These are phyloP conservation scores for Entomophthora muscae DNA, from an alignment of 371 early-diverging fungal genomes.

Conservation along the genomic window DNA sequence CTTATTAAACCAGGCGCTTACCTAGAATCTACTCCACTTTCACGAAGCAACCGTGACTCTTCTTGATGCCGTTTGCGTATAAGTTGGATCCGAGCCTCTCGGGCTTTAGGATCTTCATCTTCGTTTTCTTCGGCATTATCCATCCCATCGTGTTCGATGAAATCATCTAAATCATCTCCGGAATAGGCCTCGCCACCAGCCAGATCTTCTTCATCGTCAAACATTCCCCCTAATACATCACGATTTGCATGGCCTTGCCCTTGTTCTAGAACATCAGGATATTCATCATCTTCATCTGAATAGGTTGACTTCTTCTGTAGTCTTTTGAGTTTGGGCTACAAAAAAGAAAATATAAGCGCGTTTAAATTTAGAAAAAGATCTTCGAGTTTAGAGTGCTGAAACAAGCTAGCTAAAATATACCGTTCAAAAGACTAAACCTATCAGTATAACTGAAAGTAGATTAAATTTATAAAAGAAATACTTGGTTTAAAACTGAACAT, in stretches of 20 bases:
- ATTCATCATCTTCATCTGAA: slow-evolving; percentile 33
- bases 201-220: slow-evolving; percentile 30
- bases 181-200: slow-evolving; percentile 21
- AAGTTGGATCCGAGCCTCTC: slow-evolving; percentile 3
- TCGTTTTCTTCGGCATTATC: slow-evolving; percentile 22
- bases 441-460: too few species aligned
- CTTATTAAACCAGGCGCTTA: background rate
- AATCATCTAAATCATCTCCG: slow-evolving; percentile 36
- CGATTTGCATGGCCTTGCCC: slow-evolving; percentile 18
- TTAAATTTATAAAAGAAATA: too few species aligned
- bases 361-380: background rate
- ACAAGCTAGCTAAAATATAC: too few species aligned
- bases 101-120: slow-evolving; percentile 13
- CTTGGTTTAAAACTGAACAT: too few species aligned
- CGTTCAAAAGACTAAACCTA: too few species aligned
- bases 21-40: background rate
- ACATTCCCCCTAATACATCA: slow-evolving; percentile 26
- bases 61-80: slow-evolving; percentile 10
- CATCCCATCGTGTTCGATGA: slow-evolving; percentile 54
- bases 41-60: slow-evolving; percentile 1
- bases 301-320: background rate
- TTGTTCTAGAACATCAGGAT: slow-evolving; percentile 37
- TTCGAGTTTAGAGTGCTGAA: background rate
- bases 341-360: too few species aligned
- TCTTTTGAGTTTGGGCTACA: background rate